Evolutionary conservation across 345 rosid species (phyloP).

Genomic region (Eucalyptus viminalis): DNA sequence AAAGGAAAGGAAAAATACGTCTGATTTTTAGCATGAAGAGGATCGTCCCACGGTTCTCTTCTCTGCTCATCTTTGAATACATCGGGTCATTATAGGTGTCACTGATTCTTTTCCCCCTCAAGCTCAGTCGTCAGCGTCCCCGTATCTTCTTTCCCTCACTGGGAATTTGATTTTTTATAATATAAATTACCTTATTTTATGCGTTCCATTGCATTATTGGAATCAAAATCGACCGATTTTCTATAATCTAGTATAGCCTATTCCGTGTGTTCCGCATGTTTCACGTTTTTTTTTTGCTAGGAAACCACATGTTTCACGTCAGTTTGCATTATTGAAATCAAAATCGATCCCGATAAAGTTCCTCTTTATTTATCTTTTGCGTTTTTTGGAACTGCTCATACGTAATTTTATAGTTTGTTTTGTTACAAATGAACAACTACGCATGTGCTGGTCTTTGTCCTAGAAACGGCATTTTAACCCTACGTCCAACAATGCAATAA

Average conservation of each 20-base stretch:
- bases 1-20: not conserved
- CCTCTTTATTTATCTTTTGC: not conserved
- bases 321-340: not conserved
- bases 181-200: not conserved
- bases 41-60: not conserved
- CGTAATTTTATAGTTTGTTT: not conserved
- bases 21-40: not conserved
- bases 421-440: not conserved
- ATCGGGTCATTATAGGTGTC: not conserved
- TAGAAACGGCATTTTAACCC: not conserved
- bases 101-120: not conserved
- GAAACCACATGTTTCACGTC: not conserved
- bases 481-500: not conserved
- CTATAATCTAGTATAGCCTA: not conserved
- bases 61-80: not conserved
- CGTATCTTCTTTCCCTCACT: not conserved
- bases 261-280: not conserved
- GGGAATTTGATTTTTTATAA: not conserved
- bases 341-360: not conserved
- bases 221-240: not conserved
- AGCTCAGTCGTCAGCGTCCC: not conserved
- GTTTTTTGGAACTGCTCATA: not conserved
- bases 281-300: not conserved
- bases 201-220: not conserved
- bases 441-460: not conserved